Evolutionary conservation across 768 basidiomycete species (phyloP).

Genomic region (Amanita jacksonii): DNA sequence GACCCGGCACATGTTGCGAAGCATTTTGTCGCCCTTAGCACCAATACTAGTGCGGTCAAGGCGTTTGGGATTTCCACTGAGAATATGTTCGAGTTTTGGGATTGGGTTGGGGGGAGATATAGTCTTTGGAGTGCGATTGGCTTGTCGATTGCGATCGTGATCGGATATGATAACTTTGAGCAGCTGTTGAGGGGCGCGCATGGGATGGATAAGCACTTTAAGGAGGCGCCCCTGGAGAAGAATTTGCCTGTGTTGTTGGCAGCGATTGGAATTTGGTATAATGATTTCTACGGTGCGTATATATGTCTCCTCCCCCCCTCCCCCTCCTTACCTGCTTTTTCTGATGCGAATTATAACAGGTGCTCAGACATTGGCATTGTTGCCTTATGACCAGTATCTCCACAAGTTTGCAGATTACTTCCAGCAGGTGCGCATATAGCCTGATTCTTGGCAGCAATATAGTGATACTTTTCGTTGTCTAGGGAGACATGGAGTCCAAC

Average conservation of each 20-base stretch:
- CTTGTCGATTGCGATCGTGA: conserved; percentile 83
- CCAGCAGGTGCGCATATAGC: conserved; percentile 59
- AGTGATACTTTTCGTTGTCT: background rate
- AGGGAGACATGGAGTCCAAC: conserved; percentile 99
- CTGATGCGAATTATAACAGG: conserved; percentile 38
- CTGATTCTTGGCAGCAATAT: background rate
- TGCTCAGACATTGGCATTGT: conserved; percentile 87
- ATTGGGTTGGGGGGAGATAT: conserved; percentile 99
- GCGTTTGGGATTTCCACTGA: conserved; percentile 82
- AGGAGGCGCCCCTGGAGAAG: conserved; percentile 72
- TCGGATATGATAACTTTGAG: conserved; percentile 93
- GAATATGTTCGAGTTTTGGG: conserved; percentile 99
- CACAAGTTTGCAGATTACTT: conserved; percentile 99
- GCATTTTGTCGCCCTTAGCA: conserved; percentile 97
- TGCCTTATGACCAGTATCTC: conserved; percentile 98
- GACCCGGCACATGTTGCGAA: conserved; percentile 93
- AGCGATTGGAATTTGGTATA: conserved; percentile 94
- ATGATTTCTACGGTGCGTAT: conserved; percentile 80
- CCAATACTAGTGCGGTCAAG: conserved; percentile 90
- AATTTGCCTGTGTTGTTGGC: conserved; percentile 92
- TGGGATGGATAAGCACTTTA: conserved; percentile 98
- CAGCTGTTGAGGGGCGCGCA: conserved; percentile 86
- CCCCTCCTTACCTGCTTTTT: background rate
- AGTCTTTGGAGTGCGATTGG: conserved; percentile 98
- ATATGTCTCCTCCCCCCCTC: background rate